phyloP scores from a whole-genome alignment of 108 stramenopile genomes.

The Asterionellopsis glacialis region DNA sequence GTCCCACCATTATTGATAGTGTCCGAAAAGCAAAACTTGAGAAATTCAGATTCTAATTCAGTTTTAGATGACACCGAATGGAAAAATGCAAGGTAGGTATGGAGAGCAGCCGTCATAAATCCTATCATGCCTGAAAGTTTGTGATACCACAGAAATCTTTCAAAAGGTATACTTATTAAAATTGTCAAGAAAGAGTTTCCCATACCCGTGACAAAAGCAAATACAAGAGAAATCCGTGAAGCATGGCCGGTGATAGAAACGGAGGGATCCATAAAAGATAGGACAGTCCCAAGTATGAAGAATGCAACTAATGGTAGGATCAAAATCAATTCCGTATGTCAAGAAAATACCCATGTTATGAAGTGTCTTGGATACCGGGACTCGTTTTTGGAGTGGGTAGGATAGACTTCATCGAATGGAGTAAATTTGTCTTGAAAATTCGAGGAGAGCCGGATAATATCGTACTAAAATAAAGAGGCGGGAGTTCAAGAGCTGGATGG shows the following conservation, averaged over 20 bases:
- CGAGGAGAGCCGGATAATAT: slow-evolving; percentile 1
- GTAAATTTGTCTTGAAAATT: slow-evolving; percentile 3
- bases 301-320: slow-evolving; percentile 8
- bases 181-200: slow-evolving; percentile 31
- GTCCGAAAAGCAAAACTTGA: slow-evolving; percentile 8
- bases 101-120: slow-evolving; percentile 17
- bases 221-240: slow-evolving; percentile 10
- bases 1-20: slow-evolving; percentile 23
- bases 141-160: slow-evolving; percentile 46
- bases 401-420: slow-evolving; percentile 2
- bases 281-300: background rate
- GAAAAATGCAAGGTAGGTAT: slow-evolving; percentile 25
- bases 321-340: slow-evolving; percentile 15
- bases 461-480: slow-evolving; percentile 11
- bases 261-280: slow-evolving; percentile 15
- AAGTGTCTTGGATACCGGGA: background rate
- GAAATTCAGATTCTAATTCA: slow-evolving; percentile 4
- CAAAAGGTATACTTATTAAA: slow-evolving; percentile 46
- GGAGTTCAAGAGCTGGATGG: slow-evolving; percentile 12
- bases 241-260: slow-evolving; percentile 12
- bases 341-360: slow-evolving; percentile 10
- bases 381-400: slow-evolving; percentile 8
- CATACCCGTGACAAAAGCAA: slow-evolving; percentile 26
- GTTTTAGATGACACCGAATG: slow-evolving; percentile 2
- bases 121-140: slow-evolving; percentile 22